Evolutionary conservation across 2,329 filamentous ascomycete genomes (phyloP), one percentile per base, ranked within the genome.

Genomic region (Xylaria sp.): DNA sequence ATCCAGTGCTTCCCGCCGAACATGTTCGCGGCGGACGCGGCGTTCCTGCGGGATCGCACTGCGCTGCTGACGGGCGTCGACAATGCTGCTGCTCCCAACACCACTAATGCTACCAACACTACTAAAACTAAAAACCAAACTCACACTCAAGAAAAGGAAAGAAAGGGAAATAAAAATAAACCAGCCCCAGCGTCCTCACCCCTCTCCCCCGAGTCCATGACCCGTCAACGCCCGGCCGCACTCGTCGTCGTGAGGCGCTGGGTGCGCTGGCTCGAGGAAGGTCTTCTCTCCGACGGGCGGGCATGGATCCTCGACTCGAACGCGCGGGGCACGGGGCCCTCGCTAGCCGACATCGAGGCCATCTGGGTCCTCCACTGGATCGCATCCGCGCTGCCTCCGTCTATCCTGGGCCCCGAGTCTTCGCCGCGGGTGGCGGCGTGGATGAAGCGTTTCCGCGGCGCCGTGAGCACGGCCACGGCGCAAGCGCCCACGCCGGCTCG

Each of bases 331-430:
- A 46, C 84, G 2, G 78, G 78, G 20, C 88, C 89, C 1, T 84
- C 82, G 1, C 78, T 92, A 70, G 89, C 87, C 3, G 92, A 94
- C 77, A 88, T 94, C 69, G 89, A 94, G 80, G 88, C 86, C 52
- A 81, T 91, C 13, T 93, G 89, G 89, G 84, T 87, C 0, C 85
- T 93, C 72, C 86, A 90, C 78, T 94, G 91, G 91, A 79, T 77
- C 80, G 2, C 81, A 85, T 4, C 46, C 46, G 86, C 86, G 15
- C 82, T 92, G 56, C 85, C 88, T 3, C 67, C 80, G 58, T 82
- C 85, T 23, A 74, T 84, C 7, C 84, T 93, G 70, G 86, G 86
- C 2, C 76, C 81, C 15, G 77, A 78, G 20, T 80, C 80, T 48
- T 92, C 87, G 74, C 91, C 90, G 0, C 85, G 82, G 66, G 86